Evolutionary conservation across 192 early-diverging fungal genomes (phyloP), one percentile per base, ranked within the genome.

Genomic region (Entomortierella chlamydospora): DNA sequence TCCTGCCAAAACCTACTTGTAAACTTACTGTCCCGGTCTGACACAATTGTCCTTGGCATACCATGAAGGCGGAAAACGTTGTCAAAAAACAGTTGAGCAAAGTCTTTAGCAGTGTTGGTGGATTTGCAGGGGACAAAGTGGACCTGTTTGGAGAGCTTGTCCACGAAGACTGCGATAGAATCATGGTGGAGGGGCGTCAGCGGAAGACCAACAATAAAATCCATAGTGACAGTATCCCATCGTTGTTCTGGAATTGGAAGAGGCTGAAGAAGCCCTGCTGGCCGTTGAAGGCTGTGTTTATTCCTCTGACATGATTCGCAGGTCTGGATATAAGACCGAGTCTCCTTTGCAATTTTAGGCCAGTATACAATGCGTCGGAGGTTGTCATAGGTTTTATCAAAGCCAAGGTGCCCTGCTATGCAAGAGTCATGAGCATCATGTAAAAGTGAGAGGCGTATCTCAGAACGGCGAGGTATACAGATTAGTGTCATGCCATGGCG

Each of bases 11-110:
- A 88, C 0, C 11, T 37, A 17, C 80, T 81, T 0, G 73, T 83
- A 50, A 89, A 91, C 7, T 57, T 61, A 4, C 77, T 55, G 41
- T 80, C 84, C 0, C 81, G 43, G 59, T 90, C 87, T 2, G 83
- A 85, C 23, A 88, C 57, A 29, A 89, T 87, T 17, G 51, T 50
- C 11, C 31, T n/a, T 0, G 86, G 85, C 30, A 90, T 13, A 0
- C 85, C 81, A 71, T 82, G 70, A 0, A 63, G 57, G 0, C 57
- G 39, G 29, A 83, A 81, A 7, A 88, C 43, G 2, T 57, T 39
- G 47, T 28, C 17, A 51, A 70, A 70, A 45, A 60, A 79, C n/a
- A n/a, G n/a, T n/a, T n/a, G n/a, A n/a, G n/a, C 26, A 59, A 61
- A 34, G 0, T 78, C 61, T 8, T 53, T 13, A 0, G 79, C 73